phyloP scores from a whole-genome alignment of 2,329 filamentous ascomycete species.

The Trichoderma oligosporum region DNA sequence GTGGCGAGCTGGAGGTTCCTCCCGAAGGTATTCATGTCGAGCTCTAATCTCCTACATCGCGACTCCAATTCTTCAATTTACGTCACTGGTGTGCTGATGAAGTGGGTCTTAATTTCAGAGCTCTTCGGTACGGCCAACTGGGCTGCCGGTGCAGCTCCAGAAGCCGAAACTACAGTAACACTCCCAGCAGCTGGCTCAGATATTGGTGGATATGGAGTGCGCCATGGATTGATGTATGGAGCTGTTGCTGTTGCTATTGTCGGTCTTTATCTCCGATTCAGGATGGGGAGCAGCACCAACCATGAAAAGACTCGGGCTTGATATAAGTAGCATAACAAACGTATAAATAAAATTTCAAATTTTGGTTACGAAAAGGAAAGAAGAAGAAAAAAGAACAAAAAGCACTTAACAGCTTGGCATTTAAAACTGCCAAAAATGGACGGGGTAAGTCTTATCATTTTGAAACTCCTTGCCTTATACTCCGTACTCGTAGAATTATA shows the following conservation, averaged over 20 bases:
- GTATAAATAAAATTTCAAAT: neutral
- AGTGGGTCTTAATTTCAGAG: constrained; percentile 30
- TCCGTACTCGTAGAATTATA: too few species aligned
- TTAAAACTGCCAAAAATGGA: neutral
- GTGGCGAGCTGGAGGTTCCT: constrained; percentile 77
- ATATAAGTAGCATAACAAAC: neutral
- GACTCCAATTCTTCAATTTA: constrained; percentile 22
- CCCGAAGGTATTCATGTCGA: constrained; percentile 91
- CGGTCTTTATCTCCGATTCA: constrained; percentile 41
- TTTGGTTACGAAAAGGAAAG: neutral
- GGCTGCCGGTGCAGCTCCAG: constrained; percentile 21
- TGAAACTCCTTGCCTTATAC: too few species aligned
- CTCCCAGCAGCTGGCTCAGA: neutral
- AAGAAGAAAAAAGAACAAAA: neutral
- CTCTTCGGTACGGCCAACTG: constrained; percentile 27
- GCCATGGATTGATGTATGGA: constrained; percentile 50
- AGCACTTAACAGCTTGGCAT: neutral
- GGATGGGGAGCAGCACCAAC: constrained; percentile 31
- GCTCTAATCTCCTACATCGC: constrained; percentile 54
- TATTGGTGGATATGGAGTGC: constrained; percentile 36
- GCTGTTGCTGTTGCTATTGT: constrained; percentile 46
- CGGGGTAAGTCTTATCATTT: too few species aligned
- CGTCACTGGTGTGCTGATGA: constrained; percentile 36
- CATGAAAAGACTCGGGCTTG: constrained; percentile 46
- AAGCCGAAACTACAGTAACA: constrained; percentile 13